Evolutionary conservation across 2,329 filamentous ascomycete genomes (phyloP), one percentile per base, ranked within the genome.

Genomic region (Aspergillus awamori): DNA sequence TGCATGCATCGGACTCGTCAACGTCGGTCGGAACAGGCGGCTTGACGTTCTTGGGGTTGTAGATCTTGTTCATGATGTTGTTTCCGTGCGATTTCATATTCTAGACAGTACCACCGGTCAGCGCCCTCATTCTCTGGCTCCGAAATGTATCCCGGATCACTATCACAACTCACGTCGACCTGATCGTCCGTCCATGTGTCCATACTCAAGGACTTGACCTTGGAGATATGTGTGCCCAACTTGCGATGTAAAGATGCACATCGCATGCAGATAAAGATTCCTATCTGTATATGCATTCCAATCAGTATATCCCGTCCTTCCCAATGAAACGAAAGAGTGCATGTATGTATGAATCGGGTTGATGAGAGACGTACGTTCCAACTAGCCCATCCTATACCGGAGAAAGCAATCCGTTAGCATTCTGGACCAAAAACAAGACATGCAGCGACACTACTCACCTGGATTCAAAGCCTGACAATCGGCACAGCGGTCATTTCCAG

Each of bases 191-290:
- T 88, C 95, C 95, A 99, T 68, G 90, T 95, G 79, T 99, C 95
- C 93, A 99, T 98, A 77, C 91, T 98, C 80, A 99, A 79, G 39
- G 93, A 98, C 79, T 99, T 99, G 82, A 99, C 93, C 78, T 99
- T 99, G 67, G 93, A 97, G 65, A 99, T 92, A 78, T 99, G 95
- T 43, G 95, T 98, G 63, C 95, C 95, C 72, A 99, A 83, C 80
- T 98, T 98, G 73, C 95, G 91, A 81, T 99, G 95, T 72, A 98
- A 86, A 58, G 93, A 87, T 57, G 93, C 95, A 83, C 95, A 99
- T 75, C 95, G 92, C 91, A 99, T 96, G 80, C 95, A 99, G 54
- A 99, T 83, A 76, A 99, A 99, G 66, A 98, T 87, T 62, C 95
- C 95, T 79, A 99, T 82, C 91, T 97, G 60, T 62, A 60, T 60